Conservation (phyloP, 371 early-diverging fungal genomes). For the Rhizopus arrhizus region DNA sequence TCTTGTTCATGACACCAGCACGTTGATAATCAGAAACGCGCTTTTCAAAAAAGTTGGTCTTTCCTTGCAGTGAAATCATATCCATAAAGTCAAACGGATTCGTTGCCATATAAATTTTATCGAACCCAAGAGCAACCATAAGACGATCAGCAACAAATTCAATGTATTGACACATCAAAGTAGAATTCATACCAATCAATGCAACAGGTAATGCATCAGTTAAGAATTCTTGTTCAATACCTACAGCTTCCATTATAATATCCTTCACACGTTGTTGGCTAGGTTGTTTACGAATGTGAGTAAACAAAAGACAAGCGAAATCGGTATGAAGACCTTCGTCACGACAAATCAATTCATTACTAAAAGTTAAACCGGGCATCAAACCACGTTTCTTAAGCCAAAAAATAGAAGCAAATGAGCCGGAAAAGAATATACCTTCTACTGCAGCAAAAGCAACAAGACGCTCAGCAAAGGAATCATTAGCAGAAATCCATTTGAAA, state of each 20-base stretch:
- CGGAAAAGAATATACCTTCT: slow-evolving; percentile 99
- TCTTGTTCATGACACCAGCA: slow-evolving; percentile 90
- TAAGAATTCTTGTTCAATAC: slow-evolving; percentile 96
- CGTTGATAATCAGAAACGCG: slow-evolving; percentile 99
- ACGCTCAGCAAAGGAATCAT: slow-evolving; percentile 93
- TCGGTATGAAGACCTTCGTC: slow-evolving; percentile 99
- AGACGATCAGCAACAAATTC: slow-evolving; percentile 99
- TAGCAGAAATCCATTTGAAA: slow-evolving; percentile 93
- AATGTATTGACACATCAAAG: slow-evolving; percentile 97
- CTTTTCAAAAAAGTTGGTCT: slow-evolving; percentile 99
- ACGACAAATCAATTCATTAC: slow-evolving; percentile 98
- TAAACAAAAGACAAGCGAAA: slow-evolving; percentile 98
- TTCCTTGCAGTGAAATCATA: slow-evolving; percentile 98
- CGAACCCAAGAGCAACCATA: slow-evolving; percentile 88
- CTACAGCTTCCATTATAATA: slow-evolving; percentile 95
- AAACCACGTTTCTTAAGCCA: slow-evolving; percentile 99
- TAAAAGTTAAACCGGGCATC: slow-evolving; percentile 99
- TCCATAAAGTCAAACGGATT: slow-evolving; percentile 99
- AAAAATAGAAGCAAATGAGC: slow-evolving; percentile 99
- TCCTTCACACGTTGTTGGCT: slow-evolving; percentile 65
- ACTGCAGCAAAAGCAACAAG: slow-evolving; percentile 99
- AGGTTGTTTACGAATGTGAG: slow-evolving; percentile 84
- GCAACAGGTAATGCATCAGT: slow-evolving; percentile 94
- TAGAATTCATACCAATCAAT: slow-evolving; percentile 98
- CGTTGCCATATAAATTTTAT: slow-evolving; percentile 85